Percentiles rank a stretch among this genome's conserved stretches.
Conservation (phyloP, 2,329 filamentous ascomycete genomes). For the Rhinocladiella mackenziei region DNA sequence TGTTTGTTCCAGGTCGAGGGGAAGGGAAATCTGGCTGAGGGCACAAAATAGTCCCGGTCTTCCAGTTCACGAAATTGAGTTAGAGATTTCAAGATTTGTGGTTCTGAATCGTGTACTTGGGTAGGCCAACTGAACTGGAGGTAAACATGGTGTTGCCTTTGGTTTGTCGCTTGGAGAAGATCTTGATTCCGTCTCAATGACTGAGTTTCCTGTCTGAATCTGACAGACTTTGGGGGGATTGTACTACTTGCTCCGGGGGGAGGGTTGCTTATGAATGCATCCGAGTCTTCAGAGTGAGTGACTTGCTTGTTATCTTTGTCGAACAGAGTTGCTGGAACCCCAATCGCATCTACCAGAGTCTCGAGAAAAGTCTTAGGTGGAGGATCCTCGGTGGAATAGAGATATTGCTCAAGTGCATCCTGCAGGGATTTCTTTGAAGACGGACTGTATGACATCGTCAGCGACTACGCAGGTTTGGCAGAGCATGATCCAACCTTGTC, state of each 20-base stretch:
- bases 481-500: constrained; percentile 5
- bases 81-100: constrained; percentile 16
- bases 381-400: constrained; percentile 8
- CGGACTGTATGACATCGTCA: constrained; percentile 3
- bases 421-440: constrained; percentile 1
- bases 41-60: neutral
- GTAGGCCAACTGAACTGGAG: constrained; percentile 19
- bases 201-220: constrained; percentile 15
- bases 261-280: neutral
- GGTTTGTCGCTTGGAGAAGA: constrained; percentile 26
- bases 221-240: constrained; percentile 22
- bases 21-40: constrained; percentile 1
- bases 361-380: constrained; percentile 20
- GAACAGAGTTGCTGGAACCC: constrained; percentile 18
- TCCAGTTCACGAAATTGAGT: constrained; percentile 11
- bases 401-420: constrained; percentile 13
- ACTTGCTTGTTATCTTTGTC: constrained; percentile 18
- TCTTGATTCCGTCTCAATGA: constrained; percentile 13
- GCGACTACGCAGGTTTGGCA: neutral
- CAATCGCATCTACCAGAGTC: constrained; percentile 16
- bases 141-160: constrained; percentile 17
- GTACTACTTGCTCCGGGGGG: neutral
- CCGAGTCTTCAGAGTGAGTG: neutral
- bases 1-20: neutral
- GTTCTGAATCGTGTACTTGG: constrained; percentile 5